Evolutionary conservation across 2,329 filamentous ascomycete species (phyloP).

Genomic region (Bimuria novae-zelandiae): DNA sequence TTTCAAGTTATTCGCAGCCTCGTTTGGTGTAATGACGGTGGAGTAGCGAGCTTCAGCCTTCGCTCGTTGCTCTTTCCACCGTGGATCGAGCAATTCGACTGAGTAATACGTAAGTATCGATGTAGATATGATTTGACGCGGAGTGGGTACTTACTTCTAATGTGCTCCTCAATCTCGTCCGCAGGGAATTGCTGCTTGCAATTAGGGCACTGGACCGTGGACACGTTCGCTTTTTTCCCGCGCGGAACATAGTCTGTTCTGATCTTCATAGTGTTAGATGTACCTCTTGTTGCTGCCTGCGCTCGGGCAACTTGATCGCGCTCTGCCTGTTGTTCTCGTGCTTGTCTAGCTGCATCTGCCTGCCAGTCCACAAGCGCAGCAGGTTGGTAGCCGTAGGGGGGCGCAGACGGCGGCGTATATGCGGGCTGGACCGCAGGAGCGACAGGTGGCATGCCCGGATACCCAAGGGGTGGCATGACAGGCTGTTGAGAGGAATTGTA

Average conservation of each 20-base stretch:
- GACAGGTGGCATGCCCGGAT: conserved; percentile 33
- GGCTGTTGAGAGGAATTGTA: conserved; percentile 43
- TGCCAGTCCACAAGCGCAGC: conserved; percentile 42
- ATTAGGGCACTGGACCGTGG: conserved; percentile 84
- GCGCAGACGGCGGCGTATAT: conserved; percentile 29
- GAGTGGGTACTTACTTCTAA: conserved; percentile 69
- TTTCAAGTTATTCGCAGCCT: conserved; percentile 93
- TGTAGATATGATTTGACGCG: conserved; percentile 42
- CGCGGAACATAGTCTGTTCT: conserved; percentile 90
- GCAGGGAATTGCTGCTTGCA: conserved; percentile 89
- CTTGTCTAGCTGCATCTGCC: conserved; percentile 44
- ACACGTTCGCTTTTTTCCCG: conserved; percentile 66
- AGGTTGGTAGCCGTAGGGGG: conserved; percentile 36
- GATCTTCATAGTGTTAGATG: conserved; percentile 79
- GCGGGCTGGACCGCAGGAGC: conserved; percentile 36
- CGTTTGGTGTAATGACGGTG: conserved; percentile 83
- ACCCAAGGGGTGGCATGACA: conserved; percentile 32
- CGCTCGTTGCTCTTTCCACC: conserved; percentile 94
- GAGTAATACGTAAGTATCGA: conserved; percentile 46
- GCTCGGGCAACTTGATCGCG: conserved; percentile 72
- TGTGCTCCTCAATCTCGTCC: conserved; percentile 87
- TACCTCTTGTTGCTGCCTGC: conserved; percentile 75
- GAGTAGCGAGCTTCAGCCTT: conserved; percentile 84
- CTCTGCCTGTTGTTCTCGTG: conserved; percentile 49
- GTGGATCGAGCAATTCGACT: conserved; percentile 90